Evolutionary conservation across 371 early-diverging fungal species (phyloP).

Genomic region (Batrachochytrium dendrobatidis): DNA sequence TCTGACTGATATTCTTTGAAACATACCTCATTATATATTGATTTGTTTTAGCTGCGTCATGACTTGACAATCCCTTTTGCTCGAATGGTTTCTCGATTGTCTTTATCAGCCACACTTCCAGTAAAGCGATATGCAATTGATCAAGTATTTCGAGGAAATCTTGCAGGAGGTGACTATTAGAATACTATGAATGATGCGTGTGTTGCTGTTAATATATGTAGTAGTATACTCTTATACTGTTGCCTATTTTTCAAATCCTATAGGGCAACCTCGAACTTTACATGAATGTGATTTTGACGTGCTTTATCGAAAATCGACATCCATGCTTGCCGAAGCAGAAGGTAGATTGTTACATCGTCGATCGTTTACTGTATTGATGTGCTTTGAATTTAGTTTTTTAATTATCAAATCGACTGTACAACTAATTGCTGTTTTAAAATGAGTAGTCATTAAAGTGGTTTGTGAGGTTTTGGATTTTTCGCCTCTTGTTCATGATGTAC

Average conservation of each 20-base stretch:
- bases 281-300: conserved; percentile 89
- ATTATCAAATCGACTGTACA: no score
- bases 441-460: conserved; percentile 66
- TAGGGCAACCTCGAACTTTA: conserved; percentile 74
- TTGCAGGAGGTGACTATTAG: conserved; percentile 22
- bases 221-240: no score
- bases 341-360: background rate
- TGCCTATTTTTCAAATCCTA: conserved; percentile 13
- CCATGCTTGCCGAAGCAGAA: conserved; percentile 83
- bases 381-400: no score
- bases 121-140: conserved; percentile 85
- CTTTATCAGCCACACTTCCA: conserved; percentile 33
- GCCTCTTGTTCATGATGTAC: conserved; percentile 30
- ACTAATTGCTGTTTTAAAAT: background rate
- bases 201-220: conserved; percentile 37
- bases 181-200: background rate
- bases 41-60: conserved; percentile 57
- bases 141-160: conserved; percentile 59
- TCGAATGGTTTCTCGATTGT: conserved; percentile 67
- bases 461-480: conserved; percentile 73
- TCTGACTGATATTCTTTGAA: background rate
- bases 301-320: conserved; percentile 55
- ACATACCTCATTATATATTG: background rate
- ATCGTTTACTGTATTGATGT: background rate
- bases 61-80: conserved; percentile 93